These are phyloP conservation scores for Lasiodiplodia hormozganensis DNA, from an alignment of 2,329 filamentous ascomycete genomes.

Conservation along the genomic window DNA sequence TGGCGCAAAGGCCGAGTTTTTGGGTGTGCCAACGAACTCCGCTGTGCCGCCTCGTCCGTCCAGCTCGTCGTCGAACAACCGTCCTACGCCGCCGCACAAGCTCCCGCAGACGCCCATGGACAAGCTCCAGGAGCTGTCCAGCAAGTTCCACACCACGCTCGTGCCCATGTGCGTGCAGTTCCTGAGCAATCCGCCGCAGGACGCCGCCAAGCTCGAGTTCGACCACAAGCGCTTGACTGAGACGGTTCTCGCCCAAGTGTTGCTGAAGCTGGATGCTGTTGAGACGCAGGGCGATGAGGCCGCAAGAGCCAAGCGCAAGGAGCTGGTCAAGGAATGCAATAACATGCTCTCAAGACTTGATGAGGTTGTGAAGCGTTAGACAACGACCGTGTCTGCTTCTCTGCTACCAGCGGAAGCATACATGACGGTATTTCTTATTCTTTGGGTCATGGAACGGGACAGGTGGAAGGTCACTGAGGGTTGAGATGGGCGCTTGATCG, in stretches of 20 bases:
- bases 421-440: neutral
- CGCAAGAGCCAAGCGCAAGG: conserved; percentile 71
- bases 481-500: neutral
- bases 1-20: conserved; percentile 45
- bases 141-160: conserved; percentile 69
- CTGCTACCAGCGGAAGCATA: neutral
- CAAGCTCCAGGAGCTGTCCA: conserved; percentile 71
- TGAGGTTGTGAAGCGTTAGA: conserved; percentile 37
- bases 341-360: conserved; percentile 71
- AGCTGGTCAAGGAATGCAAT: conserved; percentile 75
- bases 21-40: conserved; percentile 42
- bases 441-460: neutral
- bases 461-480: neutral
- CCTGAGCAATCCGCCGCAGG: conserved; percentile 66
- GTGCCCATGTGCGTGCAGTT: conserved; percentile 71
- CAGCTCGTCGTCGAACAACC: conserved; percentile 48
- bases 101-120: conserved; percentile 56
- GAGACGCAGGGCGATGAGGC: conserved; percentile 74
- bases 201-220: conserved; percentile 71
- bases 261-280: conserved; percentile 78
- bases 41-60: conserved; percentile 45
- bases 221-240: conserved; percentile 79
- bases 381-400: neutral
- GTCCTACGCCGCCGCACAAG: conserved; percentile 44
- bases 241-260: conserved; percentile 75